phyloP scores from a whole-genome alignment of 2,329 filamentous ascomycete species.

The Trichoderma lentiforme region DNA sequence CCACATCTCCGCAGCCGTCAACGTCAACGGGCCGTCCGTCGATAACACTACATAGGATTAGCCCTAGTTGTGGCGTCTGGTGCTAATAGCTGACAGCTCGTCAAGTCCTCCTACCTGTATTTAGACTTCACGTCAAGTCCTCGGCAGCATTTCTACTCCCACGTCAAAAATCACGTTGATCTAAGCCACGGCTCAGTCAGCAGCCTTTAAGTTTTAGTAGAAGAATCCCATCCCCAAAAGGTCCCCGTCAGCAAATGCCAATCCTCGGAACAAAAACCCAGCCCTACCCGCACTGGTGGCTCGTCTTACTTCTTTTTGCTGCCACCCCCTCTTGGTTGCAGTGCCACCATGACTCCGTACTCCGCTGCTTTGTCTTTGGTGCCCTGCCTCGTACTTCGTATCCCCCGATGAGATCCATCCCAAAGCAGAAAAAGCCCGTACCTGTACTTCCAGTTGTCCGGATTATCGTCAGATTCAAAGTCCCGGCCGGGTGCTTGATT shows the following conservation, averaged over 20 bases:
- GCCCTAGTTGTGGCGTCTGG: not conserved
- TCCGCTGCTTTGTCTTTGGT: not conserved
- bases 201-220: not conserved
- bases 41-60: not conserved
- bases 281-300: slow-evolving; percentile 9
- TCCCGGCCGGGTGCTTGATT: not conserved
- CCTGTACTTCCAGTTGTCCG: not conserved
- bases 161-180: not conserved
- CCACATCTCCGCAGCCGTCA: not conserved
- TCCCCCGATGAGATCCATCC: not conserved
- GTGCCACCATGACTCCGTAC: not conserved
- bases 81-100: not conserved
- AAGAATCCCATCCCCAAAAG: not conserved
- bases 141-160: not conserved
- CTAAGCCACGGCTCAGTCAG: not conserved
- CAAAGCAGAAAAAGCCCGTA: not conserved
- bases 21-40: not conserved
- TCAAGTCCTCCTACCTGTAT: not conserved
- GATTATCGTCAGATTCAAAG: not conserved
- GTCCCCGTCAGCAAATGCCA: not conserved
- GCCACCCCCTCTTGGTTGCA: not conserved
- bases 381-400: not conserved
- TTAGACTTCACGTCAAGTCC: not conserved
- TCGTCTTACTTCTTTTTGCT: slow-evolving; percentile 1
- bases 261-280: not conserved